Base-by-base conservation (phyloP, 2,329 filamentous ascomycete species). In the Stachybotrys echinatus region DNA sequence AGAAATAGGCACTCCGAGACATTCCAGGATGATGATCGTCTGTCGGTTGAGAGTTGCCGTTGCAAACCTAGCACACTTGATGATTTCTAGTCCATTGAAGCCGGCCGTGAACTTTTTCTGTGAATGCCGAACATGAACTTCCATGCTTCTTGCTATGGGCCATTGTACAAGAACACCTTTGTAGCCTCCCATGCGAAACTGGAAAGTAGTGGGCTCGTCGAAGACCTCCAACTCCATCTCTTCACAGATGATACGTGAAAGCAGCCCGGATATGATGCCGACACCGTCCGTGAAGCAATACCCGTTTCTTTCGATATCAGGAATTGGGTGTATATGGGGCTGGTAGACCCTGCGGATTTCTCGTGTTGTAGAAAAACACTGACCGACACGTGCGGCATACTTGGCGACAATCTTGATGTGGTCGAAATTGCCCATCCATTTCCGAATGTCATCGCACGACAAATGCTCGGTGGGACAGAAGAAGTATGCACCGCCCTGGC, bases 351-450 rank as follows among this genome's bases (percentile, higher is more conserved):
- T 78, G 23, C 74, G 76, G 40, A 95, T 84, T 12, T 87, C 84
- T 52, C 88, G 75, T 1, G 94, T 99, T 0, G 92, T 96, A 0
- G 94, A 96, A 63, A 99, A 96, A 64, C 92, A 96, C 67, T 97
- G 94, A 0, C 94, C 94, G 18, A 97, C 74, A 23, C 94, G 82
- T 23, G 94, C 90, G 45, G 90, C 88, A 64, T 92, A 89, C 61
- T 95, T 96, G 23, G 92, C 92, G n/a, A 95, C 80, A 22, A 87
- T 80, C 49, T 78, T 82, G 65, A 96, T 96, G 54, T 90, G 81
- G 14, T 75, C 76, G 59, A 99, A 95, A 14, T 87, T 73, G 0
- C 94, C 94, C 87, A 97, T 95, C 82, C 88, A 92, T 27, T 75
- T 66, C 5, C 92, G 86, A 50, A 99, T 96, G 46, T 85, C 76